These are phyloP conservation scores for Pachyrhizus erosus DNA, from an alignment of 306 rosid genomes.

Conservation along the genomic window DNA sequence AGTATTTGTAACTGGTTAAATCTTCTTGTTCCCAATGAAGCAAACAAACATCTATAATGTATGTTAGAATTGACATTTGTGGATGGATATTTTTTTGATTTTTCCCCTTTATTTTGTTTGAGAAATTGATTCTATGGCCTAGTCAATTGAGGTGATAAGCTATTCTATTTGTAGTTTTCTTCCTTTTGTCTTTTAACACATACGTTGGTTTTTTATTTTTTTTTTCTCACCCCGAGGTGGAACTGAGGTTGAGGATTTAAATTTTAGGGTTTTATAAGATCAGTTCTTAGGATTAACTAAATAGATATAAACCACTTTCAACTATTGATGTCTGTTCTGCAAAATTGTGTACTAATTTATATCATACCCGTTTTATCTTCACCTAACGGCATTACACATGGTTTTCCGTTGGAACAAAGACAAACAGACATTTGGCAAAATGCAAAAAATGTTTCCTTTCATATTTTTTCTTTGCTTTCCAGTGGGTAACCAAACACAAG, in stretches of 20 bases:
- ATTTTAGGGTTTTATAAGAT: neutral
- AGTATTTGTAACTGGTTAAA: constrained; percentile 13
- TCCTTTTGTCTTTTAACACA: neutral
- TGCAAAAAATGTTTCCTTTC: neutral
- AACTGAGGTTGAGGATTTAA: too few relatives aligned
- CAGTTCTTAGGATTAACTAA: neutral
- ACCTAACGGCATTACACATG: neutral
- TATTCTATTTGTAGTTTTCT: too few relatives aligned
- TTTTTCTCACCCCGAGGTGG: neutral
- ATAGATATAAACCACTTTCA: neutral
- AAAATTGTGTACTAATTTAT: neutral
- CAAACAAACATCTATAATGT: neutral
- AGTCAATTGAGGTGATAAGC: neutral
- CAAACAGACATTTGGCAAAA: neutral
- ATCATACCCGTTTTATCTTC: neutral
- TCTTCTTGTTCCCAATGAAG: neutral
- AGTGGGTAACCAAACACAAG: neutral
- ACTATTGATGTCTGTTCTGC: neutral
- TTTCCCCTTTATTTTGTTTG: neutral
- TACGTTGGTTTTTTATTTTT: neutral
- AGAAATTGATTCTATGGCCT: neutral
- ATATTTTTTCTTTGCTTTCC: neutral
- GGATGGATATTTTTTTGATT: neutral
- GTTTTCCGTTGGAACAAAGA: neutral
- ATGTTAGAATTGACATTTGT: neutral